Percentiles rank a stretch among this genome's conserved stretches.
Conservation (phyloP, 2,329 filamentous ascomycete species). For the Alternaria angustiovoidea region DNA sequence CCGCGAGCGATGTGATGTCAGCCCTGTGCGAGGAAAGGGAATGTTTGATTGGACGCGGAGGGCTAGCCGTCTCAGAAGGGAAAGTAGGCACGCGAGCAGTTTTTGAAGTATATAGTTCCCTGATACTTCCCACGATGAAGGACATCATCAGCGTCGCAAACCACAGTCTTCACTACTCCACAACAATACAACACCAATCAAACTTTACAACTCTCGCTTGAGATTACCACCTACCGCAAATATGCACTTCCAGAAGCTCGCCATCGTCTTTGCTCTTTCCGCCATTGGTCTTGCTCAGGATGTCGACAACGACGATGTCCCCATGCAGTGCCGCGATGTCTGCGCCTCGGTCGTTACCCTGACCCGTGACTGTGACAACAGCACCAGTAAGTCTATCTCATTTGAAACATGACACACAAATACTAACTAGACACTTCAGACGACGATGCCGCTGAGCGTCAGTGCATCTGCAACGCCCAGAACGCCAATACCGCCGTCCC, state of each 20-base stretch:
- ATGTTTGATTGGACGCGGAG: background rate
- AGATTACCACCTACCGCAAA: background rate
- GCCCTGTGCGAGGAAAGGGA: background rate
- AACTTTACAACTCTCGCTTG: background rate
- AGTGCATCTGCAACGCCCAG: constrained; percentile 11
- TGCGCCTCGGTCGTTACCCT: background rate
- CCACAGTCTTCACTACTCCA: background rate
- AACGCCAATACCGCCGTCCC: constrained; percentile 4
- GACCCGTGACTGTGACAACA: constrained; percentile 5
- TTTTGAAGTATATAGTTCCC: background rate
- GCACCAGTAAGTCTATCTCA: background rate
- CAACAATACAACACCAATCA: background rate
- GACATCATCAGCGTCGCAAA: background rate
- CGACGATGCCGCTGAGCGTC: constrained; percentile 6
- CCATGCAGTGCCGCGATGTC: background rate
- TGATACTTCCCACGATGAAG: background rate
- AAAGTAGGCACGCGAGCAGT: constrained; percentile 8
- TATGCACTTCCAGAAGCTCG: constrained; percentile 13
- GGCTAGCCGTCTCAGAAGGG: background rate
- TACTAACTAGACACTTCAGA: background rate
- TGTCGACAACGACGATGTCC: constrained; percentile 7
- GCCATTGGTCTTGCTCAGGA: constrained; percentile 8
- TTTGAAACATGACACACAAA: background rate
- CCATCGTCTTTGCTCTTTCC: constrained; percentile 5
- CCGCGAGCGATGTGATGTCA: background rate